Base-by-base conservation (phyloP, 768 basidiomycete species). In the Tricholoma flavovirens region DNA sequence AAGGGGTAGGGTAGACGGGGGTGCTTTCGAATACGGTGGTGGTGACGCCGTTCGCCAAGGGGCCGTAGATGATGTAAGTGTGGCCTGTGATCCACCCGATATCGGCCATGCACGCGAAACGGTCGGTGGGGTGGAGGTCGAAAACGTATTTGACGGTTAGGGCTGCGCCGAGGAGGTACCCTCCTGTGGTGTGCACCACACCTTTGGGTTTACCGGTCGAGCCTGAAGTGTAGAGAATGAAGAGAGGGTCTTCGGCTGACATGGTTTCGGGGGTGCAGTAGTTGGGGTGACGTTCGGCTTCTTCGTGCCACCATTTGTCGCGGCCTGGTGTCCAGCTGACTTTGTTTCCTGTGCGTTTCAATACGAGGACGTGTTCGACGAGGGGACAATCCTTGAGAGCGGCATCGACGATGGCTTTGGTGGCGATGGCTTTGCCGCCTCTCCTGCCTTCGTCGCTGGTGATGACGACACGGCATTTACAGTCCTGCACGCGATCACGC, bases 61-160 rank as follows among this genome's bases (percentile, higher is more conserved):
- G 96, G 12, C 96, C 96, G 71, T 98, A 98, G 61, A 98, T 81
- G 67, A 98, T 98, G 75, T 98, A 92, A 12, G 90, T 90, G 74
- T 97, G 93, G 15, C 95, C 95, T 2, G 96, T 98, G 75, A 98
- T 96, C 96, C 96, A 98, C 64, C 96, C 96, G 52, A 99, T 81
- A 67, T 99, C 96, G 56, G 96, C 96, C 95, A 98, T 94, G 77
- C 96, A 98, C 1, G 87, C 97, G 70, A 95, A 98, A 62, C 81
- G 86, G 75, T 98, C 96, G 57, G 90, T 93, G n/a, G 88, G 86
- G 71, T 99, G 96, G 19, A 98, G 83, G 69, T 99, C 96, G 67
- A 98, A 99, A 59, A 97, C 92, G 70, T 96, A 98, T 75, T 98
- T 97, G 71, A 97, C 84, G 22, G 96, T 95, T 57, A 98, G 67